Base-by-base conservation (phyloP, 1,139 yeast species). In the Suhomyces maxii region DNA sequence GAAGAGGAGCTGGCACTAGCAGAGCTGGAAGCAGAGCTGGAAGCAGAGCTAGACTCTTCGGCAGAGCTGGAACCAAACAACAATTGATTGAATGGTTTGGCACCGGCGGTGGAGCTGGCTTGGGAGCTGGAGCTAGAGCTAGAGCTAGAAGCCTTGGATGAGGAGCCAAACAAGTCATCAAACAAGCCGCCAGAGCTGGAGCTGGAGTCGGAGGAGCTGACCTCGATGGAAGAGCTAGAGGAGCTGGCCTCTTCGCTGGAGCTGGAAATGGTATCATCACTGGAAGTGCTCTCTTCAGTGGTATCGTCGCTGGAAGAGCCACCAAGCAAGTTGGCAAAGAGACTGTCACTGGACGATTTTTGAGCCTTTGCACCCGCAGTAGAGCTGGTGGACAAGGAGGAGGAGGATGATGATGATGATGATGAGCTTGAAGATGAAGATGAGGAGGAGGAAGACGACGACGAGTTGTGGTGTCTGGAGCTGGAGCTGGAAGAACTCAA, bases 201-300 rank as follows among this genome's bases (percentile, higher is more conserved):
- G 35, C 39, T 13, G 12, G 41, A 37, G 30, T 40, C 37, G 9
- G 40, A 39, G 6, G 23, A 35, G 11, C 37, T 26, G 12, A 6
- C 23, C 23, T 18, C 23, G 23, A 18, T 18, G 23, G 23, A 18
- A 3, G 23, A 18, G 23, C 3, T 37, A 45, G 40, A 42, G 33
- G 37, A 26, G 44, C 53, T 46, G 23, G 55, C 23, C 6, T 18
- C 23, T 18, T 18, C 23, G 35, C 45, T 47, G 31, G 55, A 42
- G 26, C 51, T 52, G 33, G 59, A 47, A 40, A 51, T 49, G 37
- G 59, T 50, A 18, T 18, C 23, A 18, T 18, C 23, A 6, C 23
- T 18, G 23, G 23, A 18, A 18, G 31, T 28, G 31, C 7, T 28
- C 4, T 9, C 31, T 11, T 28, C 31, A 42, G 53, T 48, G 14